These are phyloP conservation scores for Urochloa ruziziensis DNA, from an alignment of 176 grass and related monocot species.

Conservation along the genomic window DNA sequence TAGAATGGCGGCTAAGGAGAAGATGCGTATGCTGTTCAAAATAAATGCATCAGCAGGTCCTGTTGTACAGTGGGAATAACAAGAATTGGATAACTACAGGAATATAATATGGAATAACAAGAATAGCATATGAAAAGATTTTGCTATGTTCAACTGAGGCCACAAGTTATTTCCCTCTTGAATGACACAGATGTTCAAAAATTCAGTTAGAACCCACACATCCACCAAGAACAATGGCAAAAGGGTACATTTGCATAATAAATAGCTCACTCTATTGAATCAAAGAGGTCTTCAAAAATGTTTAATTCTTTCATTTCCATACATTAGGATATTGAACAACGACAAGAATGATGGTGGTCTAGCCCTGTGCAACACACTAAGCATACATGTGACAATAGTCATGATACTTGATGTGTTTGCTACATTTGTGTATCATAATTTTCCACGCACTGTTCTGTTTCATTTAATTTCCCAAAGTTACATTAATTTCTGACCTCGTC, in stretches of 20 bases:
- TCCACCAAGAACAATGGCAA: background rate
- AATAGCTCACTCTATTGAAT: constrained; percentile 3
- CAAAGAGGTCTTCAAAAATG: background rate
- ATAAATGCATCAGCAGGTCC: constrained; percentile 25
- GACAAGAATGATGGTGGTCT: background rate
- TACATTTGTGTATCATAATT: background rate
- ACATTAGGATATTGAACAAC: background rate
- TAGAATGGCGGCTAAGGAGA: constrained; percentile 75
- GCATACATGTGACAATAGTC: background rate
- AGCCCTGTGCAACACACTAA: background rate
- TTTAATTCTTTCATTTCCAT: background rate
- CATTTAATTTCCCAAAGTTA: background rate
- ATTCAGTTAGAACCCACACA: background rate
- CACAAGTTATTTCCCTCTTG: background rate
- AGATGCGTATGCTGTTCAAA: constrained; percentile 78
- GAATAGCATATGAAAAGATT: background rate
- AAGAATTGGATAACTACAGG: background rate
- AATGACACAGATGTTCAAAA: constrained; percentile 2
- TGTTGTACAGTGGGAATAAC: background rate
- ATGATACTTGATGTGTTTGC: background rate
- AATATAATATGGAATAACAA: background rate
- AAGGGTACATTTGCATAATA: no score
- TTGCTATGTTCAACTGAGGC: background rate
- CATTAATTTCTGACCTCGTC: background rate
- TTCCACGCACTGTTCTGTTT: background rate